A percentile compares a stretch with the other conserved stretches of the same genome.
Evolutionary conservation across 352 stramenopile genomes (phyloP).

Genomic region (Thalassiosira hispida): DNA sequence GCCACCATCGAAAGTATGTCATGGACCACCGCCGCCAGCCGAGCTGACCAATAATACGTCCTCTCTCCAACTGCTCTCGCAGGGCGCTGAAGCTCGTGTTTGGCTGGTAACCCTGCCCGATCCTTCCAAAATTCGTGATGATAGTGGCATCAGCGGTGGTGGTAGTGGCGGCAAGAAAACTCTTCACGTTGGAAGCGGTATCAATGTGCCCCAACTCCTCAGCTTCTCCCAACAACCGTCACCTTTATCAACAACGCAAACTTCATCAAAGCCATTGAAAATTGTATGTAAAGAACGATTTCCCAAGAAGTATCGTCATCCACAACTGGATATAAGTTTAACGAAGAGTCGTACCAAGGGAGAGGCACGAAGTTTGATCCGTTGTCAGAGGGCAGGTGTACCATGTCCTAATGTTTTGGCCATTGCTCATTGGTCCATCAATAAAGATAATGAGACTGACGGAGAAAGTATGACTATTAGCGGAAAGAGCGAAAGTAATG

Average conservation of each 20-base stretch:
- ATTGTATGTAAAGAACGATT: conserved; percentile 80
- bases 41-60: conserved; percentile 22
- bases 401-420: conserved; percentile 63
- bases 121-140: background rate
- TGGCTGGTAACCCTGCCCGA: conserved; percentile 60
- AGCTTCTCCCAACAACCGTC: conserved; percentile 23
- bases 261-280: background rate
- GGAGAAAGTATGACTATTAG: background rate
- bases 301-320: conserved; percentile 82
- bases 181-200: conserved; percentile 37
- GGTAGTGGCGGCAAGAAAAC: background rate
- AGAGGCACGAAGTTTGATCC: conserved; percentile 68
- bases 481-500: background rate
- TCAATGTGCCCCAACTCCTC: conserved; percentile 29
- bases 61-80: conserved; percentile 59
- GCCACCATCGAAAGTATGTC: conserved; percentile 10
- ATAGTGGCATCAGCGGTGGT: background rate
- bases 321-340: conserved; percentile 68
- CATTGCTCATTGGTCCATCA: conserved; percentile 48
- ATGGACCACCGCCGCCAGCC: conserved; percentile 26
- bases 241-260: background rate
- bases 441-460: conserved; percentile 1
- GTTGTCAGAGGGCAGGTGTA: conserved; percentile 56
- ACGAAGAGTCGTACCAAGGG: conserved; percentile 75
- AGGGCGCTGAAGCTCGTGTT: conserved; percentile 76